Conservation (phyloP, 1,139 yeast genomes). For the Meyerozyma elateridarum region DNA sequence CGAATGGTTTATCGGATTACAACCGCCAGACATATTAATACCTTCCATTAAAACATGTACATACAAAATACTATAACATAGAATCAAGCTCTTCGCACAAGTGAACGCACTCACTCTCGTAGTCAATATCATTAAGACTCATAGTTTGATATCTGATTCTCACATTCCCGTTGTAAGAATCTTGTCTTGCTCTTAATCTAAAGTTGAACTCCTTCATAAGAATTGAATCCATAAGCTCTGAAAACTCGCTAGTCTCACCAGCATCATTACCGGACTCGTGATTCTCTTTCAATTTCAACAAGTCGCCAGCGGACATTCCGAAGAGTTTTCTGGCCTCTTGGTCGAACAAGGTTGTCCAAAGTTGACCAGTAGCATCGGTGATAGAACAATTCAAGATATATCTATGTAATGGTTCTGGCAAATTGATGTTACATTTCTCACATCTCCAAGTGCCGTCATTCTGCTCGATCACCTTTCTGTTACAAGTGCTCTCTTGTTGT, state of each 20-base stretch:
- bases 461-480: conserved; percentile 74
- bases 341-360: conserved; percentile 87
- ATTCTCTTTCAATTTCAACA: conserved; percentile 47
- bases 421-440: conserved; percentile 77
- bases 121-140: conserved; percentile 53
- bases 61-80: conserved; percentile 18
- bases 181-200: conserved; percentile 78
- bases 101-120: conserved; percentile 54
- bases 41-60: conserved; percentile 6
- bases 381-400: conserved; percentile 70
- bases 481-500: conserved; percentile 47
- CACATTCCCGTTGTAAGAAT: conserved; percentile 72
- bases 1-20: conserved; percentile 47
- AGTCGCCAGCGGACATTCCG: conserved; percentile 66
- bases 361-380: conserved; percentile 74
- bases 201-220: conserved; percentile 69
- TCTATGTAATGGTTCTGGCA: conserved; percentile 68
- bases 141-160: conserved; percentile 73
- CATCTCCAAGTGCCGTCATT: conserved; percentile 85
- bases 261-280: conserved; percentile 32
- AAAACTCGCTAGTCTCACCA: conserved; percentile 34
- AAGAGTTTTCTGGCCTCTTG: conserved; percentile 70
- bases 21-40: conserved; percentile 10
- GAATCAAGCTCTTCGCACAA: conserved; percentile 49
- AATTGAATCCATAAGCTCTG: conserved; percentile 45